A percentile compares a stretch with the other conserved stretches of the same genome.
Conservation (phyloP, 1,284 basidiomycete species). For the Boletus hoseneyae region DNA sequence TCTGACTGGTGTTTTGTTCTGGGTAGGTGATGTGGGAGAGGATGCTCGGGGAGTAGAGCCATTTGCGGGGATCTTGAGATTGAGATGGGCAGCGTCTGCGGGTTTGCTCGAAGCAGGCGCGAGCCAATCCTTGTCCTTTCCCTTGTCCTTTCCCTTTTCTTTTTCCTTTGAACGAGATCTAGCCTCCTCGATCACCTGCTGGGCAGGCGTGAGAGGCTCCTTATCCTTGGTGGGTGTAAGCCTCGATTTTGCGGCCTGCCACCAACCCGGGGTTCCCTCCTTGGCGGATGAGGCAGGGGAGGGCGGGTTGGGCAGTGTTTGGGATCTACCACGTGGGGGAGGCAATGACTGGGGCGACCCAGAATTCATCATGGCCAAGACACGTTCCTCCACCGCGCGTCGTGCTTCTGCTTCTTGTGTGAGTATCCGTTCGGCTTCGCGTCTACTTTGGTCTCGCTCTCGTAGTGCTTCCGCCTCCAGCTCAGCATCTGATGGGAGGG, state of each 20-base stretch:
- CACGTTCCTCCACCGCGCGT: constrained; percentile 63
- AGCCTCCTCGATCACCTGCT: constrained; percentile 70
- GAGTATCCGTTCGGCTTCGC: constrained; percentile 73
- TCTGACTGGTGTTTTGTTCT: constrained; percentile 53
- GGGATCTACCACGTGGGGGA: constrained; percentile 53
- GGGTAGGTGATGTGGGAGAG: constrained; percentile 54
- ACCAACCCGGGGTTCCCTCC: constrained; percentile 55
- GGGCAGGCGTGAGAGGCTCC: constrained; percentile 72
- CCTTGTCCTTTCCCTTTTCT: constrained; percentile 52
- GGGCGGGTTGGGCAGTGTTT: constrained; percentile 53
- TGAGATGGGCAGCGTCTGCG: constrained; percentile 51
- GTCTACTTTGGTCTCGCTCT: constrained; percentile 67
- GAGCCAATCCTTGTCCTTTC: constrained; percentile 49
- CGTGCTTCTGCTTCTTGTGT: constrained; percentile 66
- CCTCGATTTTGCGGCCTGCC: constrained; percentile 63
- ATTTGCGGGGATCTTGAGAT: constrained; percentile 45
- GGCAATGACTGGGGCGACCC: constrained; percentile 37
- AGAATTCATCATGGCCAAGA: constrained; percentile 64
- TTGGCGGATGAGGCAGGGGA: constrained; percentile 63
- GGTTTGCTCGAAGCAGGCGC: constrained; percentile 47
- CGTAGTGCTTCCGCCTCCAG: constrained; percentile 73
- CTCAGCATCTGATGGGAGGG: constrained; percentile 66
- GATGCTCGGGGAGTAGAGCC: constrained; percentile 39
- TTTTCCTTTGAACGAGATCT: constrained; percentile 56
- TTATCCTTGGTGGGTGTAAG: constrained; percentile 74